These are phyloP conservation scores for Colletotrichum plurivorum DNA, from an alignment of 2,329 filamentous ascomycete species.

Conservation along the genomic window DNA sequence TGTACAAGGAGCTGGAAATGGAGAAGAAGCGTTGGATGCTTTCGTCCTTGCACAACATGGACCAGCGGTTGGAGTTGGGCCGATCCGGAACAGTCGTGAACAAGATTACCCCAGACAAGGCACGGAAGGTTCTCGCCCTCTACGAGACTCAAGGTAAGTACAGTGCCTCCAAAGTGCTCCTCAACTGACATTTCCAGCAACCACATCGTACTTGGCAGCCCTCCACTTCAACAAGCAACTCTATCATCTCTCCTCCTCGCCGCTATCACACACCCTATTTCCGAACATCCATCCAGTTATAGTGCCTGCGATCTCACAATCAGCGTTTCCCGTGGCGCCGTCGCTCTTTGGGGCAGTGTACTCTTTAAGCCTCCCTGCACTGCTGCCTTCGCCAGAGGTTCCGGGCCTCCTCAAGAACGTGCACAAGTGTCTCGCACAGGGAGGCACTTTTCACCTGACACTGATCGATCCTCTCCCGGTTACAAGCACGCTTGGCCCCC, in stretches of 20 bases:
- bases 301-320: constrained; percentile 54
- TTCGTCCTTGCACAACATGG: constrained; percentile 66
- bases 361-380: constrained; percentile 68
- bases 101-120: constrained; percentile 41
- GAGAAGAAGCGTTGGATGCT: constrained; percentile 75
- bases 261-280: constrained; percentile 54
- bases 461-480: constrained; percentile 75
- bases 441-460: constrained; percentile 70
- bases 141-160: constrained; percentile 65
- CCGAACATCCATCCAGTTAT: constrained; percentile 57
- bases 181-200: constrained; percentile 53
- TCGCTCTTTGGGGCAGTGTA: constrained; percentile 64
- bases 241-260: constrained; percentile 61
- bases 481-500: constrained; percentile 66
- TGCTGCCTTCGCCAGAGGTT: constrained; percentile 70
- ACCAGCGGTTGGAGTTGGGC: constrained; percentile 48
- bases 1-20: constrained; percentile 66
- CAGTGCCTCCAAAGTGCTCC: constrained; percentile 38
- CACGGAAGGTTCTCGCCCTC: constrained; percentile 60
- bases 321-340: constrained; percentile 54
- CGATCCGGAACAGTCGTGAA: constrained; percentile 24
- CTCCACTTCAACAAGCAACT: constrained; percentile 57
- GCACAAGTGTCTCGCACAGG: constrained; percentile 67
- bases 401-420: constrained; percentile 70
- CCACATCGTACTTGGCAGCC: constrained; percentile 64